These are phyloP conservation scores for Kokia cookei DNA, from an alignment of 441 rosid genomes.

Conservation along the genomic window DNA sequence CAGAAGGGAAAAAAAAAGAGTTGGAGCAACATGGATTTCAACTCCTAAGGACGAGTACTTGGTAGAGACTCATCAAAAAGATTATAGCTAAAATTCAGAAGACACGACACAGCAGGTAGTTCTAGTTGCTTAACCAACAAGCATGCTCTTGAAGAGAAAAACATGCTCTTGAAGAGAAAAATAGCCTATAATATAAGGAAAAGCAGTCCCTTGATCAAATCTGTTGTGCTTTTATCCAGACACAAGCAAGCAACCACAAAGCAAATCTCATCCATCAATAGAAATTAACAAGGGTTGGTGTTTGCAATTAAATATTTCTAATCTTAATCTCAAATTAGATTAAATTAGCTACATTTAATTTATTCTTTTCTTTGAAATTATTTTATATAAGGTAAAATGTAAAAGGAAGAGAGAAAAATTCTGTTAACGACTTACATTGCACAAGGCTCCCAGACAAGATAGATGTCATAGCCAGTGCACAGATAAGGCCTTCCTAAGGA, in stretches of 20 bases:
- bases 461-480: constrained; percentile 81
- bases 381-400: not conserved
- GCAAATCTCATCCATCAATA: not conserved
- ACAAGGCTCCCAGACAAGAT: constrained; percentile 74
- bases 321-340: not conserved
- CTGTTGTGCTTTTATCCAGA: not conserved
- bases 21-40: not conserved
- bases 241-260: not conserved
- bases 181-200: not conserved
- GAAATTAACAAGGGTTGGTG: not conserved
- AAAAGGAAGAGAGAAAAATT: not conserved
- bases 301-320: not conserved
- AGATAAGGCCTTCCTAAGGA: constrained; percentile 54
- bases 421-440: constrained; percentile 38
- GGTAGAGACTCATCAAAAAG: not conserved
- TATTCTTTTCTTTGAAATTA: not conserved
- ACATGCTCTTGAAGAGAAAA: not conserved
- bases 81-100: not conserved
- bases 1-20: not conserved
- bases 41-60: not conserved
- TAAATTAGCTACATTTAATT: not conserved
- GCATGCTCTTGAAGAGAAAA: not conserved
- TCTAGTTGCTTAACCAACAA: not conserved
- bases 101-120: not conserved
- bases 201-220: not conserved